Evolutionary conservation across 768 basidiomycete species (phyloP).

Genomic region (Leccinum subtestaceum): DNA sequence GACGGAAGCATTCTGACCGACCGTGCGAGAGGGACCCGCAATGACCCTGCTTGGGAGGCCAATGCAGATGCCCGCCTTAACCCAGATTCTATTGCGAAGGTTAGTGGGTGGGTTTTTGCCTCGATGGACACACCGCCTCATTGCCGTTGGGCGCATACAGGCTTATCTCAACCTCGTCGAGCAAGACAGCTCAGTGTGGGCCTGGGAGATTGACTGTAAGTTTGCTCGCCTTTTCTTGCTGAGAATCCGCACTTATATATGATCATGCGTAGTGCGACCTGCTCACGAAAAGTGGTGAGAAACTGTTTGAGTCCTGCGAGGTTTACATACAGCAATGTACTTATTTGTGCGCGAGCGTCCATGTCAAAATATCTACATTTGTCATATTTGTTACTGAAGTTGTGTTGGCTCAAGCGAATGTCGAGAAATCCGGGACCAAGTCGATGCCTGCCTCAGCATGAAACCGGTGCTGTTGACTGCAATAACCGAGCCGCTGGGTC

Average conservation of each 20-base stretch:
- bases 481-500: too few species aligned
- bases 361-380: neutral
- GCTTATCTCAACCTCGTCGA: conserved; percentile 62
- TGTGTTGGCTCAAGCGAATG: neutral
- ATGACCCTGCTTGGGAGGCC: conserved; percentile 39
- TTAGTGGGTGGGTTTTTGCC: conserved; percentile 28
- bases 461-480: too few species aligned
- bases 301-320: neutral
- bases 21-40: conserved; percentile 27
- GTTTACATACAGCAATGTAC: neutral
- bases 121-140: neutral
- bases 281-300: conserved; percentile 54
- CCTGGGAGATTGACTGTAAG: conserved; percentile 80
- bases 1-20: conserved; percentile 57
- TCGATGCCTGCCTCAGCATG: neutral
- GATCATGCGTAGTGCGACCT: conserved; percentile 38
- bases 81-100: conserved; percentile 70
- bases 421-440: neutral
- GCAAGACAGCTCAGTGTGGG: conserved; percentile 71
- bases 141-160: conserved; percentile 33
- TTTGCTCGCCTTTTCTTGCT: neutral
- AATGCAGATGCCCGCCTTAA: conserved; percentile 49
- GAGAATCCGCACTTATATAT: neutral
- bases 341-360: neutral
- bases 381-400: neutral